These are phyloP conservation scores for Pichia inconspicua DNA, from an alignment of 1,139 yeast genomes.

Conservation along the genomic window DNA sequence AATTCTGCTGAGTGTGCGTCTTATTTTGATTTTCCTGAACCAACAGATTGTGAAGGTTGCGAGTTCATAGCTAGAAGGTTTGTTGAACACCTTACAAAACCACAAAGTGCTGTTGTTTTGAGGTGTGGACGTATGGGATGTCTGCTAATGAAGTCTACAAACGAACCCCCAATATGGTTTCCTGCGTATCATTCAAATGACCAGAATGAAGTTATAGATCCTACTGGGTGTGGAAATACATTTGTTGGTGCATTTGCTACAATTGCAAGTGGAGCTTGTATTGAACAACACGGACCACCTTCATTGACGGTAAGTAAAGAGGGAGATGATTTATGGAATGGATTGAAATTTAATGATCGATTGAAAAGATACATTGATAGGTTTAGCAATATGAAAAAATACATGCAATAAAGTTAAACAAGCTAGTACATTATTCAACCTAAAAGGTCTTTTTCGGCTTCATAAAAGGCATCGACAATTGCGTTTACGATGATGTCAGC, in stretches of 20 bases:
- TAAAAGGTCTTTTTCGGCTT: constrained; percentile 20
- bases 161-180: constrained; percentile 30
- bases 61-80: constrained; percentile 39
- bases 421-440: not conserved
- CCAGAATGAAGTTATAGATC: constrained; percentile 54
- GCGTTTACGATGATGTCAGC: constrained; percentile 37
- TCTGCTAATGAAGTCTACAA: constrained; percentile 25
- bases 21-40: constrained; percentile 42
- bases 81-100: constrained; percentile 32
- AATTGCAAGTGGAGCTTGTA: constrained; percentile 69
- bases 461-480: constrained; percentile 21
- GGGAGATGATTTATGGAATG: constrained; percentile 48
- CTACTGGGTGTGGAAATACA: constrained; percentile 92
- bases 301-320: constrained; percentile 3
- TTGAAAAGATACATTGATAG: constrained; percentile 25
- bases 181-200: constrained; percentile 62
- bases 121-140: constrained; percentile 72
- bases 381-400: not conserved
- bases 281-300: constrained; percentile 77
- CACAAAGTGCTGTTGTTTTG: constrained; percentile 41
- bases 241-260: constrained; percentile 78
- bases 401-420: not conserved
- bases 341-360: constrained; percentile 30
- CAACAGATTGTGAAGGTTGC: constrained; percentile 32
- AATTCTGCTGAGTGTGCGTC: constrained; percentile 76